These are phyloP conservation scores for Hebeloma cylindrosporum DNA, from an alignment of 768 basidiomycete species.

Conservation along the genomic window DNA sequence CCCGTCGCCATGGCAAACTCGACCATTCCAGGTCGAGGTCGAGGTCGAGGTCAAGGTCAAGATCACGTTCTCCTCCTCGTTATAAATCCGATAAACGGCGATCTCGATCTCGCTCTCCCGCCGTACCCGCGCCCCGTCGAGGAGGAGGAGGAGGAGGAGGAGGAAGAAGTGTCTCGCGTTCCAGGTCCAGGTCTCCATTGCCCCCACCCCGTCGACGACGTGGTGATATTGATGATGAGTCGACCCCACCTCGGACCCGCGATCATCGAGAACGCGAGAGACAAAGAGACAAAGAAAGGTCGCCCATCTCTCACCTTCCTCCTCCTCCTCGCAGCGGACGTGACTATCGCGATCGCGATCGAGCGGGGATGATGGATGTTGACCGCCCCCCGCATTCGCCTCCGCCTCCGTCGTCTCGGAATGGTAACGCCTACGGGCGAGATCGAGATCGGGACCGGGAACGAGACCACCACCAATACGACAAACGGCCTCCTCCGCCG, in stretches of 20 bases:
- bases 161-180: too few relatives aligned
- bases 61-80: constrained; percentile 16
- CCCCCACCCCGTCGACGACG: constrained; percentile 13
- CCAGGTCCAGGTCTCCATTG: constrained; percentile 8
- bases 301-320: constrained; percentile 15
- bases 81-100: constrained; percentile 10
- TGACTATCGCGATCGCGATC: constrained; percentile 6
- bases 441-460: constrained; percentile 9
- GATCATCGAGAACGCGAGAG: constrained; percentile 10
- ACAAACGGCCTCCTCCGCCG: constrained; percentile 9
- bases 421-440: constrained; percentile 6
- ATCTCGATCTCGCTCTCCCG: too few relatives aligned
- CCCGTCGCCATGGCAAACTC: constrained; percentile 18
- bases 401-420: constrained; percentile 15
- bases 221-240: constrained; percentile 4
- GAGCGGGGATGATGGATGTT: constrained; percentile 19
- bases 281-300: constrained; percentile 10
- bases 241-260: constrained; percentile 18
- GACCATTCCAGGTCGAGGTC: constrained; percentile 7
- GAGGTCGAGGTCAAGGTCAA: too few relatives aligned
- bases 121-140: constrained; percentile 5
- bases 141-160: too few relatives aligned
- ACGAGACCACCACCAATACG: constrained; percentile 6
- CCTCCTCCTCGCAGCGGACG: constrained; percentile 10
- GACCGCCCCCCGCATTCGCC: constrained; percentile 15